Base-by-base conservation (phyloP, 106 monocot species). In the Platanthera guangdongensis region DNA sequence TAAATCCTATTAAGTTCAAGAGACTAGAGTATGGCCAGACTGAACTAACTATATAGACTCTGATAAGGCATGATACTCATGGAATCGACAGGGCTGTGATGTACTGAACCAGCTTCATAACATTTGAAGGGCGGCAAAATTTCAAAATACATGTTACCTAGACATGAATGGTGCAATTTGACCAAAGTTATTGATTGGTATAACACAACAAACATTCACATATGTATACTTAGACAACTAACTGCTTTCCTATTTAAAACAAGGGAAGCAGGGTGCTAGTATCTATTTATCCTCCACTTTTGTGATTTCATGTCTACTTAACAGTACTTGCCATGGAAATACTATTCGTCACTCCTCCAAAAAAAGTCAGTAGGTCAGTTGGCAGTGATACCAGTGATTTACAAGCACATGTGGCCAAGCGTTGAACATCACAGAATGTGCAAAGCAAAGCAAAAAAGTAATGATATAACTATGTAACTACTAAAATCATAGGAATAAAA, bases 31-130 rank as follows among this genome's bases (percentile, higher is more conserved):
- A 50, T 9, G 46, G 11, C 39, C 2, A 69, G 16, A 10, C 13
- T 69, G 47, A 16, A 3, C 47, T 46, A 72, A 18, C 18, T 9
- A 50, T 8, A 71, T 8, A 72, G 50, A 50, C n/a, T 49, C 16
- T 9, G 16, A 72, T 21, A 7, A 25, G n/a, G 70, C 15, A 72
- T 47, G 16, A 72, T 9, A 22, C 32, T 72, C 48, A 13, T 30
- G 54, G 82, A 86, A 86, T 85, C 83, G 83, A 87, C 83, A 53
- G 80, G 89, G 83, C 86, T 85, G 88, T 79, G 63, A 69, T 14
- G 75, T 49, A 83, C 62, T 83, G 76, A 88, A 88, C 92, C 85
- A 90, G 86, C 80, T 94, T 88, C 80, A 79, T 77, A 57, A 83
- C 75, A 77, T 82, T 80, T 84, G 74, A 84, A 81, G 75, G 81